Evolutionary conservation across 176 grass and related monocot species (phyloP).

Genomic region (Eragrostis nindensis): DNA sequence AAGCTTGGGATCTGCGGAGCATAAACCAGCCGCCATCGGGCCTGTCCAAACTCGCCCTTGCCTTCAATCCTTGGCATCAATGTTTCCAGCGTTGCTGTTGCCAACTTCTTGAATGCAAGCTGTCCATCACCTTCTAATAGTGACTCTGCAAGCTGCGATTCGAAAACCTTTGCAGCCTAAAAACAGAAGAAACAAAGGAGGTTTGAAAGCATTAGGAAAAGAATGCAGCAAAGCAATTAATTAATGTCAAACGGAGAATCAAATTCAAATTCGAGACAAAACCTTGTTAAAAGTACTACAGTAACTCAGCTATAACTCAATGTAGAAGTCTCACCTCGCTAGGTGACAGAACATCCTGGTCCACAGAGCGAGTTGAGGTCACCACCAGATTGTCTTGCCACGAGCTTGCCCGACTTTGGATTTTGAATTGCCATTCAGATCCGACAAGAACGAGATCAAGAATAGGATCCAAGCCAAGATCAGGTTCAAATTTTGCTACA

Average conservation of each 20-base stretch:
- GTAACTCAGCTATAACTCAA: not conserved
- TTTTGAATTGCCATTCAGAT: slow-evolving; percentile 98
- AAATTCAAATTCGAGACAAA: slow-evolving; percentile 29
- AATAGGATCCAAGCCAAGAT: slow-evolving; percentile 95
- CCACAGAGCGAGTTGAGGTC: slow-evolving; percentile 87
- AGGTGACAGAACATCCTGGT: slow-evolving; percentile 94
- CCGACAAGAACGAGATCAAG: slow-evolving; percentile 92
- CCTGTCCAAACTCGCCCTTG: slow-evolving; percentile 96
- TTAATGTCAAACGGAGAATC: not conserved
- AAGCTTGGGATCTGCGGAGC: slow-evolving; percentile 89
- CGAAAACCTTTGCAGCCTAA: slow-evolving; percentile 95
- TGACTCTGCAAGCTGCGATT: slow-evolving; percentile 87
- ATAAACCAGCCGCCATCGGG: slow-evolving; percentile 93
- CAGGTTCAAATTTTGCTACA: slow-evolving; percentile 96
- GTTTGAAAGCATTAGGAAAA: slow-evolving; percentile 9
- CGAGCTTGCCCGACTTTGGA: slow-evolving; percentile 93
- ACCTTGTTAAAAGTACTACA: slow-evolving; percentile 10
- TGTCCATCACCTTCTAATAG: slow-evolving; percentile 92
- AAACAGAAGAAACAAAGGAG: slow-evolving; percentile 21
- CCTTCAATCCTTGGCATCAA: slow-evolving; percentile 98
- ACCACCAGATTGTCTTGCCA: slow-evolving; percentile 97
- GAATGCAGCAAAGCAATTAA: not conserved
- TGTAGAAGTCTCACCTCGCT: slow-evolving; percentile 62
- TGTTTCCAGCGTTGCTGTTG: slow-evolving; percentile 91
- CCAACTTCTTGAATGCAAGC: slow-evolving; percentile 96